These are phyloP conservation scores for Eudorina sp. DNA, from an alignment of 139 green algal genomes.

Conservation along the genomic window DNA sequence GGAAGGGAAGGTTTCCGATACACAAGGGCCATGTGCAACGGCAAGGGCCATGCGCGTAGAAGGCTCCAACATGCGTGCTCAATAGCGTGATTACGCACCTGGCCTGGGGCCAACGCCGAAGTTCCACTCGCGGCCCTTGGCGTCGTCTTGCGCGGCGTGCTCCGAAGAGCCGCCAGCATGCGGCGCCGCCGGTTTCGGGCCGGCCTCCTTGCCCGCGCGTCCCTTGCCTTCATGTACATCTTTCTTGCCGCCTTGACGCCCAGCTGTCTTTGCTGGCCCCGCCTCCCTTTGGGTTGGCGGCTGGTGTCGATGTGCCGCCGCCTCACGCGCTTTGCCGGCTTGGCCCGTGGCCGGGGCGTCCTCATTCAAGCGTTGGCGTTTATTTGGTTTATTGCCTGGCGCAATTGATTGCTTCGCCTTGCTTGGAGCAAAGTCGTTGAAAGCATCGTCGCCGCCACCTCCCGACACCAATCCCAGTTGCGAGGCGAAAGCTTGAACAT, in stretches of 20 bases:
- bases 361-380: constrained; percentile 20
- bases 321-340: background rate
- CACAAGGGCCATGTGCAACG: too few relatives aligned
- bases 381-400: constrained; percentile 15
- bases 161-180: background rate
- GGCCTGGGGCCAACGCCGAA: constrained; percentile 70
- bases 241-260: background rate
- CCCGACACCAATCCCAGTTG: constrained; percentile 66
- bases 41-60: too few relatives aligned
- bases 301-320: constrained; percentile 1
- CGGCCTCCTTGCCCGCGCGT: background rate
- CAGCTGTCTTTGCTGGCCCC: background rate
- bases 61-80: too few relatives aligned
- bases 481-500: constrained; percentile 72
- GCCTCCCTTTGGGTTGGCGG: constrained; percentile 41
- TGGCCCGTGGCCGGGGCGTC: background rate
- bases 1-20: too few relatives aligned
- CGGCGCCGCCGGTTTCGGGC: background rate
- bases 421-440: constrained; percentile 83
- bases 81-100: too few relatives aligned
- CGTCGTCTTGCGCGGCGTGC: constrained; percentile 7
- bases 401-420: constrained; percentile 52
- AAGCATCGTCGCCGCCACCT: constrained; percentile 59
- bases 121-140: constrained; percentile 66
- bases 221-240: background rate